Base-by-base conservation (phyloP, 495 filamentous ascomycete genomes). In the Lasiosphaeris hirsuta region DNA sequence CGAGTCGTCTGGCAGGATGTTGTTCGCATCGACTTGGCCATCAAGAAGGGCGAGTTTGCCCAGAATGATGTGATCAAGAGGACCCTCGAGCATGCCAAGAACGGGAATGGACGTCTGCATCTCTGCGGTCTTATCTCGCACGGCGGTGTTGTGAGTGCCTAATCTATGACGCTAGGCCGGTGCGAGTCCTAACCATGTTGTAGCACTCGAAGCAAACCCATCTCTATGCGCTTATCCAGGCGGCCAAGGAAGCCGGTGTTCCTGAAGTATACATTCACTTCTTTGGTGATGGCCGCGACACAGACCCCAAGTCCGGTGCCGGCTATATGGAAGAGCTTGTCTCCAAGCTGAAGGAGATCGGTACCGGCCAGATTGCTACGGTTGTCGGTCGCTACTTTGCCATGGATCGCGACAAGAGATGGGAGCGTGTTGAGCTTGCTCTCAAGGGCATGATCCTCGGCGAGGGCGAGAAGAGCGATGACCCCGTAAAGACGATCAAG, bases 351-450 rank as follows among this genome's bases (percentile, higher is more conserved):
- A 85, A 90, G 72, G 90, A 97, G 72, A 81, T 96, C 63, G 94
- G 90, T 30, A 71, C 86, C 61, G 93, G 94, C 64, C 76, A 93
- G 68, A 82, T 97, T 61, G 92, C 89, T n/a, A 97, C 94, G 17
- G 84, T 96, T 33, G 93, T 97, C 38, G 94, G 94, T 50, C 84
- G 94, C 60, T 98, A 97, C 83, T 98, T 90, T 70, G 91, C 91
- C 69, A 98, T 98, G 94, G 94, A 98, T 79, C 92, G 94, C 65
- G 94, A 98, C 75, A 98, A 97, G 88, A 84, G 94, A 71, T 98
- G 94, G 94, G 92, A 98, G 69, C 82, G 94, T 65, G 83, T 96
- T 56, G 89, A 96, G 78, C 63, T 96, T 65, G 95, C 88, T 54
- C 69, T 98, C 71, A 92, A 92, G 73, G 93, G 89, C 59, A 71